These are phyloP conservation scores for Ceratocystis variospora DNA, from an alignment of 2,329 filamentous ascomycete species.

Conservation along the genomic window DNA sequence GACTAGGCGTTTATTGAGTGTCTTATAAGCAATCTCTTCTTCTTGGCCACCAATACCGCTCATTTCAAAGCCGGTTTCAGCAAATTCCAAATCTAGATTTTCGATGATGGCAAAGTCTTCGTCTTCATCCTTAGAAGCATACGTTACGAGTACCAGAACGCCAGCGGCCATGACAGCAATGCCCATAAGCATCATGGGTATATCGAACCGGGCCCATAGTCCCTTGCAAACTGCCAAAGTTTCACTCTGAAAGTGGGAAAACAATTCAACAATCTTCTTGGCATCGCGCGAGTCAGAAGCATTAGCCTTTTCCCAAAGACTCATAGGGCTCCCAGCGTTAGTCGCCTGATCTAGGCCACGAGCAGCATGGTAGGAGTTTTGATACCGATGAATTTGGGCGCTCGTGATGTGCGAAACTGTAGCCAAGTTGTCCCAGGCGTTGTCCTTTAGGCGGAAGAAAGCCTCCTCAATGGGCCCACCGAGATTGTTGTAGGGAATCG, in stretches of 20 bases:
- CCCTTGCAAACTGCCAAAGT: constrained; percentile 67
- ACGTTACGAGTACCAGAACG: constrained; percentile 56
- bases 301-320: constrained; percentile 37
- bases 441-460: constrained; percentile 57
- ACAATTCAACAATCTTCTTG: constrained; percentile 41
- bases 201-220: constrained; percentile 85
- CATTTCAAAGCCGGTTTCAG: constrained; percentile 44
- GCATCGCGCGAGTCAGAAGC: constrained; percentile 29
- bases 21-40: constrained; percentile 26
- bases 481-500: constrained; percentile 92
- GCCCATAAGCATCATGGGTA: constrained; percentile 71
- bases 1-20: constrained; percentile 29
- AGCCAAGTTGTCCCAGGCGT: constrained; percentile 64
- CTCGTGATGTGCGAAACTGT: constrained; percentile 62
- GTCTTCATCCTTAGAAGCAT: constrained; percentile 47
- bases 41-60: constrained; percentile 27
- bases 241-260: constrained; percentile 59
- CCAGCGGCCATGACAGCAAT: constrained; percentile 56
- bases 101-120: constrained; percentile 42
- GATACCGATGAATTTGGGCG: constrained; percentile 80
- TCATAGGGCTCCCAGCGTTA: constrained; percentile 29
- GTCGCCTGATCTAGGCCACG: constrained; percentile 51
- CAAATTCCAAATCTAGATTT: constrained; percentile 43
- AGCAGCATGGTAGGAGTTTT: constrained; percentile 64
- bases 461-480: constrained; percentile 88